Evolutionary conservation across 2,329 filamentous ascomycete genomes (phyloP).

Genomic region (Gnomoniopsis sp.): DNA sequence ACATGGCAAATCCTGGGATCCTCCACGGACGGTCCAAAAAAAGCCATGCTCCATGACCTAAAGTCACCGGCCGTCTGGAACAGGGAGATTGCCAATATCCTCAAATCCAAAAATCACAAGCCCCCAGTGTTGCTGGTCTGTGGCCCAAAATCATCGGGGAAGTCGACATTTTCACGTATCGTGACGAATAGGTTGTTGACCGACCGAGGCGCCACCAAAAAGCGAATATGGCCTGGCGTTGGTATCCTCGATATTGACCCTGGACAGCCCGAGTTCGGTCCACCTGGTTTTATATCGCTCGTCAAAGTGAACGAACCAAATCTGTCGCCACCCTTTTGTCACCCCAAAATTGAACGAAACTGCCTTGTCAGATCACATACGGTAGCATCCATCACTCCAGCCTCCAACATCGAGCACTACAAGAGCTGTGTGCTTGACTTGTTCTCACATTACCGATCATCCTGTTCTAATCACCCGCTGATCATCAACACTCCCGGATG

Average conservation of each 20-base stretch:
- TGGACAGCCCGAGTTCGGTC: slow-evolving; percentile 71
- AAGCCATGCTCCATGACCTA: slow-evolving; percentile 49
- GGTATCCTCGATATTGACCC: slow-evolving; percentile 73
- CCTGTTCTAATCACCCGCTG: slow-evolving; percentile 47
- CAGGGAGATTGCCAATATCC: slow-evolving; percentile 49
- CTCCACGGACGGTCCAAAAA: slow-evolving; percentile 49
- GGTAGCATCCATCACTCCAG: slow-evolving; percentile 62
- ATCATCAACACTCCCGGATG: slow-evolving; percentile 74
- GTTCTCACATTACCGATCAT: slow-evolving; percentile 51
- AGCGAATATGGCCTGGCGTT: slow-evolving; percentile 33
- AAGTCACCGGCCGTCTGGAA: slow-evolving; percentile 60
- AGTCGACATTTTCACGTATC: slow-evolving; percentile 69
- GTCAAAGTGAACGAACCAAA: slow-evolving; percentile 58
- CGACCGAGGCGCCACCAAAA: slow-evolving; percentile 26
- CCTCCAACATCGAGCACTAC: slow-evolving; percentile 65
- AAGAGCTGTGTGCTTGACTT: slow-evolving; percentile 62
- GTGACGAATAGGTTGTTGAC: slow-evolving; percentile 67
- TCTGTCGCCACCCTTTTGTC: slow-evolving; percentile 65
- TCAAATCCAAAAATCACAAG: slow-evolving; percentile 31
- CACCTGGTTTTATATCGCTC: slow-evolving; percentile 68
- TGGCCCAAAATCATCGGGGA: slow-evolving; percentile 70
- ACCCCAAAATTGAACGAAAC: slow-evolving; percentile 39
- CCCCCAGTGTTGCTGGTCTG: slow-evolving; percentile 54
- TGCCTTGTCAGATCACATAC: slow-evolving; percentile 60
- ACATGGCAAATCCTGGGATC: slow-evolving; percentile 37